Evolutionary conservation across 352 stramenopile species (phyloP).

Genomic region (Phytophthora podocarpi): DNA sequence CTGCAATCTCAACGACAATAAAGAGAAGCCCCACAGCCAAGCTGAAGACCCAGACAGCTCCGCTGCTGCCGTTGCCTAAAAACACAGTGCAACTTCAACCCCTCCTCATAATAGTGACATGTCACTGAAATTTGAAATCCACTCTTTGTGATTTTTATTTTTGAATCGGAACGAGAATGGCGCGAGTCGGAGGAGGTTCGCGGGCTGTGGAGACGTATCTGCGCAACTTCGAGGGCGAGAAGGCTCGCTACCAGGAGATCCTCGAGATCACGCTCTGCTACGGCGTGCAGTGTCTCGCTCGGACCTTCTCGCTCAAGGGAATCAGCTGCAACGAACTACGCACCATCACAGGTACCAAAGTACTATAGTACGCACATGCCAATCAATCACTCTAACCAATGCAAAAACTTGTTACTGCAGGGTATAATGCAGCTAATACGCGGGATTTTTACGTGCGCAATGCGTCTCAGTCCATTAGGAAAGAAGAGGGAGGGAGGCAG

Average conservation of each 20-base stretch:
- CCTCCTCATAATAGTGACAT: constrained; percentile 1
- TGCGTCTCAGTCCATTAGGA: constrained; percentile 10
- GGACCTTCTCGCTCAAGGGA: constrained; percentile 66
- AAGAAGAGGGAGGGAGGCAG: background rate
- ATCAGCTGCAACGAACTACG: constrained; percentile 66
- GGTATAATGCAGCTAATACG: constrained; percentile 47
- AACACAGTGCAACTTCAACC: constrained; percentile 15
- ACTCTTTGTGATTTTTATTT: constrained; percentile 25
- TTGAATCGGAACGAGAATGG: constrained; percentile 31
- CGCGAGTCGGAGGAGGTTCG: constrained; percentile 21
- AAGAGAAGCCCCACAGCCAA: constrained; percentile 10
- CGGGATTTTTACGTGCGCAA: constrained; percentile 75
- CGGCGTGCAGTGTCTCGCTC: constrained; percentile 67
- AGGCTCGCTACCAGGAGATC: constrained; percentile 53
- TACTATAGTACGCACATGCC: too few relatives aligned
- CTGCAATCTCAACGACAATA: background rate
- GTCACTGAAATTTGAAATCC: background rate
- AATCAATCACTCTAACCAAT: background rate
- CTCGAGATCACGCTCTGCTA: constrained; percentile 79
- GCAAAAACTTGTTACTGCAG: constrained; percentile 26
- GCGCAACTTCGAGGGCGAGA: constrained; percentile 69
- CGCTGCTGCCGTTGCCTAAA: constrained; percentile 23
- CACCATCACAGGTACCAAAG: constrained; percentile 48
- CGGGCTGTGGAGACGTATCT: constrained; percentile 65
- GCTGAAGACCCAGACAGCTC: constrained; percentile 5